These are phyloP conservation scores for Claviceps sp. DNA, from an alignment of 2,329 filamentous ascomycete species.

Conservation along the genomic window DNA sequence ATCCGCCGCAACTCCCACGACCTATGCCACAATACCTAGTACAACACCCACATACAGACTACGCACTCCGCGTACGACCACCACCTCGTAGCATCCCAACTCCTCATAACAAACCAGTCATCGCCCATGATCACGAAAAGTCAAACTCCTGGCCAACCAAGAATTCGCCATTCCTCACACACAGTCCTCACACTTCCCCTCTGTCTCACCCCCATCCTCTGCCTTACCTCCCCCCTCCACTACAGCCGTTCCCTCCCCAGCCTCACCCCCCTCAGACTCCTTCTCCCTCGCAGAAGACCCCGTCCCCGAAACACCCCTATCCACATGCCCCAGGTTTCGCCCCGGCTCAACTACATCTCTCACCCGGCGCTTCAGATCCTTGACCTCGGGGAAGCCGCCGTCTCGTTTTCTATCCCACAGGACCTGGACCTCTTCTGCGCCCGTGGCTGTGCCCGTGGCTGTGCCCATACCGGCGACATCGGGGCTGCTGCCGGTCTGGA, in stretches of 20 bases:
- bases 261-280: neutral
- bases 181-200: neutral
- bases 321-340: slow-evolving; percentile 70
- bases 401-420: slow-evolving; percentile 84
- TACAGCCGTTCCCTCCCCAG: neutral
- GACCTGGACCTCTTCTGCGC: slow-evolving; percentile 19
- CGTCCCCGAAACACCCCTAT: slow-evolving; percentile 25
- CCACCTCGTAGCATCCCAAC: too few relatives aligned
- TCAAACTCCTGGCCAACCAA: neutral
- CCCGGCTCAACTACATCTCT: slow-evolving; percentile 70
- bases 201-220: too few relatives aligned
- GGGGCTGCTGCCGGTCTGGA: slow-evolving; percentile 22
- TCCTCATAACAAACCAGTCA: too few relatives aligned
- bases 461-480: too few relatives aligned
- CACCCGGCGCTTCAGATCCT: slow-evolving; percentile 75
- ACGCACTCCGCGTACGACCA: too few relatives aligned
- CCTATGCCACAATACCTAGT: too few relatives aligned
- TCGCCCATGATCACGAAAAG: too few relatives aligned
- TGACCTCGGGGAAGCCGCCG: slow-evolving; percentile 87
- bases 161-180: neutral
- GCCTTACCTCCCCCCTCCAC: too few relatives aligned
- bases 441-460: neutral
- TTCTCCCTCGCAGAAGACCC: too few relatives aligned
- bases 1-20: too few relatives aligned
- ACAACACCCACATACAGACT: too few relatives aligned